phyloP scores from a whole-genome alignment of 1,139 yeast genomes.

The Citeromyces hawaiiensis region DNA sequence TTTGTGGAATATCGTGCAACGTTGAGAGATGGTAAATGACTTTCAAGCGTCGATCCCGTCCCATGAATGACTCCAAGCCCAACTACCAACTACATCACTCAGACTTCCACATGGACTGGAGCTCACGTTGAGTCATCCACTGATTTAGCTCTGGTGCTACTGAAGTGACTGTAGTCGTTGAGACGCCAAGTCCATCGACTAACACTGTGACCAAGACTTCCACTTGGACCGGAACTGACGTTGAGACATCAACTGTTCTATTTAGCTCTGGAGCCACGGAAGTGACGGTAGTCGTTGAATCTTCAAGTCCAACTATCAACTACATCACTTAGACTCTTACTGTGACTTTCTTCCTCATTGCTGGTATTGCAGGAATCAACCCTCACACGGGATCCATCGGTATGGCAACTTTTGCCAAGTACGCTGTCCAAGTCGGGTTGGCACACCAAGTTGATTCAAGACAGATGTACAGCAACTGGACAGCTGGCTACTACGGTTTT shows the following conservation, averaged over 20 bases:
- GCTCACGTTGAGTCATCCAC: too few relatives aligned
- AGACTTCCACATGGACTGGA: too few relatives aligned
- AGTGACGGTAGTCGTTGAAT: slow-evolving; percentile 2
- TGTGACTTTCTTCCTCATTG: slow-evolving; percentile 46
- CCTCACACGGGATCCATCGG: slow-evolving; percentile 35
- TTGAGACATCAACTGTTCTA: slow-evolving; percentile 1
- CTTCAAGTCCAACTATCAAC: slow-evolving; percentile 1
- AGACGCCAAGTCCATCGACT: background rate
- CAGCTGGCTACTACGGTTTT: slow-evolving; percentile 45
- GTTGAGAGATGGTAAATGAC: too few relatives aligned
- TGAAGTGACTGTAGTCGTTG: too few relatives aligned
- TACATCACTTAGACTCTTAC: slow-evolving; percentile 23
- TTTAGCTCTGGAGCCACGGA: background rate
- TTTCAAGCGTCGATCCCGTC: too few relatives aligned
- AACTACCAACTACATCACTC: too few relatives aligned
- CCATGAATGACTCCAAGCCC: too few relatives aligned
- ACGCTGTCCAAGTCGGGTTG: slow-evolving; percentile 49
- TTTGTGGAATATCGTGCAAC: too few relatives aligned
- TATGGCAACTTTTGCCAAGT: slow-evolving; percentile 47
- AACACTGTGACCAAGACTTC: background rate
- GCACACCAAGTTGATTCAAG: slow-evolving; percentile 43
- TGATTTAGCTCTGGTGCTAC: too few relatives aligned
- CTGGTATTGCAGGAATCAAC: slow-evolving; percentile 59
- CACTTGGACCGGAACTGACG: background rate
- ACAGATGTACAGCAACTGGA: slow-evolving; percentile 39